Evolutionary conservation across 805 yeast species (phyloP).

Genomic region (Helenozyma rhizophorensis): DNA sequence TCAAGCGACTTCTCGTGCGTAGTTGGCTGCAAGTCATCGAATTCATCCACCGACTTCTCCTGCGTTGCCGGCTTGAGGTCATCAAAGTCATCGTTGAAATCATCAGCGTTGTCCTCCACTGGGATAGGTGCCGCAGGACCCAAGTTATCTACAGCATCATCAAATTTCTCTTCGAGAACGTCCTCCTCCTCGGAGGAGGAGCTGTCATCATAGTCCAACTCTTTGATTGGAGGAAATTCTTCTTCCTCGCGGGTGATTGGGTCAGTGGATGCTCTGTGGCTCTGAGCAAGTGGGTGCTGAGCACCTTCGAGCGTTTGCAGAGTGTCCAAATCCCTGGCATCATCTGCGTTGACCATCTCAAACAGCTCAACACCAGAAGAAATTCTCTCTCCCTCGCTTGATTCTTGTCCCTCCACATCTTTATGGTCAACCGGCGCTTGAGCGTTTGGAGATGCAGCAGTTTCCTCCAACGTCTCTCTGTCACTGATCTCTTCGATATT

Average conservation of each 20-base stretch:
- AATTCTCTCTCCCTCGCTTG: slow-evolving; percentile 34
- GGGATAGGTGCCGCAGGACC: slow-evolving; percentile 6
- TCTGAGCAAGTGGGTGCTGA: slow-evolving; percentile 9
- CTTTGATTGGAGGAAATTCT: slow-evolving; percentile 63
- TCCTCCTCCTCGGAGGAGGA: slow-evolving; percentile 39
- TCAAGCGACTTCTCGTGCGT: slow-evolving; percentile 7
- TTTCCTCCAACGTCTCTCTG: slow-evolving; percentile 33
- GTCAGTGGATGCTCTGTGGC: slow-evolving; percentile 4
- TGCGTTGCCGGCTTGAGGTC: slow-evolving; percentile 32
- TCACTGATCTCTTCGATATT: slow-evolving; percentile 42
- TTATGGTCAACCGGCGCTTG: slow-evolving; percentile 6
- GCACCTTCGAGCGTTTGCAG: slow-evolving; percentile 1
- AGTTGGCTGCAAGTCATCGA: slow-evolving; percentile 34
- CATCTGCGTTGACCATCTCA: slow-evolving; percentile 51
- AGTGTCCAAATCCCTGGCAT: slow-evolving; percentile 25
- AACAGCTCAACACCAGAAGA: slow-evolving; percentile 50
- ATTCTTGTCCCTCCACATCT: slow-evolving; percentile 17
- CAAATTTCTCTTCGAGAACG: slow-evolving; percentile 22
- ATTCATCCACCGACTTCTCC: slow-evolving; percentile 16
- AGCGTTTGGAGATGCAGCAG: slow-evolving; percentile 4
- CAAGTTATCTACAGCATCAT: slow-evolving; percentile 33
- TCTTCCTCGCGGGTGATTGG: slow-evolving; percentile 21
- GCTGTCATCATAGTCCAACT: slow-evolving; percentile 50
- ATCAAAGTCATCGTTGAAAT: slow-evolving; percentile 34
- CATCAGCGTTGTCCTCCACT: slow-evolving; percentile 14